Evolutionary conservation across 495 filamentous ascomycete species (phyloP).

Genomic region (Chaetomium cochliodes): DNA sequence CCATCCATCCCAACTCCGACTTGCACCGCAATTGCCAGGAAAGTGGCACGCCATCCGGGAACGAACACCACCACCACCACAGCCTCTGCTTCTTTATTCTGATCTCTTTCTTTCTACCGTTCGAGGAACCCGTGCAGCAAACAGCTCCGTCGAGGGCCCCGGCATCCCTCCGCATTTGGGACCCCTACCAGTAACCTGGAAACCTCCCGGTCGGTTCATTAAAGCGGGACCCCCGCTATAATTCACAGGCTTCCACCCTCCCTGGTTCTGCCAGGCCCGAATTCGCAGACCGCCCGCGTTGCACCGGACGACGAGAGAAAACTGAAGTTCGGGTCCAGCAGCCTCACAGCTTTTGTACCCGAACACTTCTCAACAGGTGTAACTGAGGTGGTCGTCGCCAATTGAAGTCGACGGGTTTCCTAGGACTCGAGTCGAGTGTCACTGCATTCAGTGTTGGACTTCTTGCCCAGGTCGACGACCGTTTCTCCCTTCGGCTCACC

Average conservation of each 20-base stretch:
- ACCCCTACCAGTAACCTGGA: background rate
- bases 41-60: background rate
- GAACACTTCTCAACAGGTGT: constrained; percentile 17
- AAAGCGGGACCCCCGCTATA: constrained; percentile 34
- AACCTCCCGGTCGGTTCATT: constrained; percentile 19
- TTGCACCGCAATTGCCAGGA: constrained; percentile 2
- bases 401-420: constrained; percentile 19
- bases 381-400: constrained; percentile 13
- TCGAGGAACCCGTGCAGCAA: constrained; percentile 16
- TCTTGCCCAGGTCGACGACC: background rate
- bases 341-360: constrained; percentile 22
- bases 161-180: background rate
- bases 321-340: constrained; percentile 27
- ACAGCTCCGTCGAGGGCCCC: background rate
- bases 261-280: constrained; percentile 29
- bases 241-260: constrained; percentile 18
- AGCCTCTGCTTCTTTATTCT: constrained; percentile 15
- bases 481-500: background rate
- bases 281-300: constrained; percentile 39
- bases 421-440: constrained; percentile 2
- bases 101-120: constrained; percentile 15
- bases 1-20: background rate
- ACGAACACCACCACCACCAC: constrained; percentile 1
- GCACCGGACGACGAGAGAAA: constrained; percentile 42
- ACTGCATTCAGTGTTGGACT: constrained; percentile 26